phyloP scores from a whole-genome alignment of 148 eudicot species.

The Linanthus parryae region DNA sequence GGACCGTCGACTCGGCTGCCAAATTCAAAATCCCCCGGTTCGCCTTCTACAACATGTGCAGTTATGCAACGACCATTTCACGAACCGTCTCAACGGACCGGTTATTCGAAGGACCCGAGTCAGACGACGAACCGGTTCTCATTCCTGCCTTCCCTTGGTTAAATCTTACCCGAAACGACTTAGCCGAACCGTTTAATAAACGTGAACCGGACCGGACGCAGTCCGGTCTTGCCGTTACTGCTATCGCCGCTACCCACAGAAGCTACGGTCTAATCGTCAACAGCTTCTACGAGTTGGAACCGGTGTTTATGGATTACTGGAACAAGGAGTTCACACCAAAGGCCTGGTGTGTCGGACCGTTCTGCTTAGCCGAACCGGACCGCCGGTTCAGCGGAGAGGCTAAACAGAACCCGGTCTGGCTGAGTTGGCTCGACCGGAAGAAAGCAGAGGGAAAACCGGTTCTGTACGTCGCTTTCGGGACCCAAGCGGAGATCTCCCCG shows the following conservation, averaged over 20 bases:
- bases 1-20: slow-evolving; percentile 9
- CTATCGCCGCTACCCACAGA: neutral
- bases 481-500: slow-evolving; percentile 26
- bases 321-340: neutral
- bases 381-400: too few species aligned
- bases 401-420: slow-evolving; percentile 11
- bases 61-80: neutral
- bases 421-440: slow-evolving; percentile 25
- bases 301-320: neutral
- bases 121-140: neutral
- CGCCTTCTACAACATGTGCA: neutral
- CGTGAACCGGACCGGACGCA: neutral
- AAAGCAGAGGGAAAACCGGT: slow-evolving; percentile 6
- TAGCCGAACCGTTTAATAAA: neutral
- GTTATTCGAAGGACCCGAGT: neutral
- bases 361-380: slow-evolving; percentile 7
- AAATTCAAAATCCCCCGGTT: slow-evolving; percentile 2
- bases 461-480: slow-evolving; percentile 35
- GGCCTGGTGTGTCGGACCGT: slow-evolving; percentile 6
- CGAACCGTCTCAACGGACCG: too few species aligned
- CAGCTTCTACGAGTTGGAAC: neutral
- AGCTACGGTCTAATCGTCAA: slow-evolving; percentile 1
- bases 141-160: neutral
- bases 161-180: neutral
- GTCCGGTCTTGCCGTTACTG: neutral